Evolutionary conservation across 2,329 filamentous ascomycete species (phyloP).

Genomic region (Nectriaceae sp.): DNA sequence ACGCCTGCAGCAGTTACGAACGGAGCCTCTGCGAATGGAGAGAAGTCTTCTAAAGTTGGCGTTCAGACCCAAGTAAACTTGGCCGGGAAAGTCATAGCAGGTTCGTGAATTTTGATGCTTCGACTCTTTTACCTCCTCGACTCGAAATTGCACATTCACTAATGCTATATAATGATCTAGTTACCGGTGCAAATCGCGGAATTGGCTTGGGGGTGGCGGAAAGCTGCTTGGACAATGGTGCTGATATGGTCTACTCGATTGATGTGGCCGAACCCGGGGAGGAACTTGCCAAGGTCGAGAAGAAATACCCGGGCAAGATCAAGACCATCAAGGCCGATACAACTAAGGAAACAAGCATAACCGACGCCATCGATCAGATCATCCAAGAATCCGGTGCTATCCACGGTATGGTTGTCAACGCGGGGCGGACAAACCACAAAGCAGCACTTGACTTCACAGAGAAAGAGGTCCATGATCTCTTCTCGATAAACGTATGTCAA

Average conservation of each 20-base stretch:
- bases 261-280: conserved; percentile 19
- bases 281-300: conserved; percentile 11
- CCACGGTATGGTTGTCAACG: conserved; percentile 53
- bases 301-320: conserved; percentile 39
- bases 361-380: conserved; percentile 45
- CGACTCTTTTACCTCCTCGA: neutral
- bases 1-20: neutral
- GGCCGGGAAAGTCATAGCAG: conserved; percentile 10
- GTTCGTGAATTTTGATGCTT: neutral
- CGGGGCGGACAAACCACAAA: conserved; percentile 52
- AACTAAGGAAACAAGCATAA: conserved; percentile 47
- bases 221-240: conserved; percentile 43
- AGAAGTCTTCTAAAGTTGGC: neutral
- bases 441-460: conserved; percentile 45
- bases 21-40: neutral
- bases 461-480: conserved; percentile 27
- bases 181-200: conserved; percentile 42
- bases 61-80: conserved; percentile 9
- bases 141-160: neutral
- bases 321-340: conserved; percentile 46
- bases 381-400: conserved; percentile 43
- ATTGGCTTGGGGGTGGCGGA: conserved; percentile 46
- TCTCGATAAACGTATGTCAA: conserved; percentile 16
- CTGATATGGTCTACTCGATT: conserved; percentile 23
- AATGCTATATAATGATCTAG: neutral